A percentile compares a stretch with the other conserved stretches of the same genome.
These are phyloP conservation scores for Fusarium sp. DNA, from an alignment of 2,329 filamentous ascomycete genomes.

Conservation along the genomic window DNA sequence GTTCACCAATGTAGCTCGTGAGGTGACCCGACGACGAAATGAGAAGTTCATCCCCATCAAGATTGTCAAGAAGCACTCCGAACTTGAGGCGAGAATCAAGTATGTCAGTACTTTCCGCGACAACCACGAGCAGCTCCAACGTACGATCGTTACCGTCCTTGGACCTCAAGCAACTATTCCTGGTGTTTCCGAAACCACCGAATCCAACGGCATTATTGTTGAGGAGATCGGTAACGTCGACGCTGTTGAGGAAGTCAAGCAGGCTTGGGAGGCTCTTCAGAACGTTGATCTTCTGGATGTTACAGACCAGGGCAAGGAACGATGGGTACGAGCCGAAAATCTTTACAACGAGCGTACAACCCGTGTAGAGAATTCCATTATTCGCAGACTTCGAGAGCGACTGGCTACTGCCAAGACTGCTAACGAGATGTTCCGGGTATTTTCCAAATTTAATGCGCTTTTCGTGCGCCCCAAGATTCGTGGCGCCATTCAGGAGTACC, in stretches of 20 bases:
- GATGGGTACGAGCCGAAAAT: slow-evolving; percentile 94
- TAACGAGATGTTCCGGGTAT: slow-evolving; percentile 99
- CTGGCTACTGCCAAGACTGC: slow-evolving; percentile 96
- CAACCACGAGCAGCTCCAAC: slow-evolving; percentile 97
- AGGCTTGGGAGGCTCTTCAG: slow-evolving; percentile 93
- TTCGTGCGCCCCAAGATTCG: slow-evolving; percentile 99
- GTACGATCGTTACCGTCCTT: slow-evolving; percentile 96
- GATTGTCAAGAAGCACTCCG: slow-evolving; percentile 86
- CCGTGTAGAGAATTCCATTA: slow-evolving; percentile 98
- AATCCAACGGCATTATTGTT: slow-evolving; percentile 75
- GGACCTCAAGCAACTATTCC: slow-evolving; percentile 76
- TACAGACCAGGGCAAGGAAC: slow-evolving; percentile 86
- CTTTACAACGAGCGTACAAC: slow-evolving; percentile 98
- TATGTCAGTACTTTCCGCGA: slow-evolving; percentile 96
- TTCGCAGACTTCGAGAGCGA: slow-evolving; percentile 90
- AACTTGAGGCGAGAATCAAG: slow-evolving; percentile 89
- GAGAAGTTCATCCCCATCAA: slow-evolving; percentile 99
- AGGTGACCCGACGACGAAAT: slow-evolving; percentile 91
- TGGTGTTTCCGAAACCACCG: slow-evolving; percentile 63
- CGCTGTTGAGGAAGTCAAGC: slow-evolving; percentile 93
- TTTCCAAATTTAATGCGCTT: slow-evolving; percentile 99
- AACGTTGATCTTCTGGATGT: slow-evolving; percentile 97
- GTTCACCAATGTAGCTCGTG: slow-evolving; percentile 96
- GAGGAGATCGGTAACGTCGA: slow-evolving; percentile 98
- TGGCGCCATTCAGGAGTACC: slow-evolving; percentile 96